A percentile compares a stretch with the other conserved stretches of the same genome.
phyloP scores from a whole-genome alignment of 805 yeast species.

The Blastobotrys americana region DNA sequence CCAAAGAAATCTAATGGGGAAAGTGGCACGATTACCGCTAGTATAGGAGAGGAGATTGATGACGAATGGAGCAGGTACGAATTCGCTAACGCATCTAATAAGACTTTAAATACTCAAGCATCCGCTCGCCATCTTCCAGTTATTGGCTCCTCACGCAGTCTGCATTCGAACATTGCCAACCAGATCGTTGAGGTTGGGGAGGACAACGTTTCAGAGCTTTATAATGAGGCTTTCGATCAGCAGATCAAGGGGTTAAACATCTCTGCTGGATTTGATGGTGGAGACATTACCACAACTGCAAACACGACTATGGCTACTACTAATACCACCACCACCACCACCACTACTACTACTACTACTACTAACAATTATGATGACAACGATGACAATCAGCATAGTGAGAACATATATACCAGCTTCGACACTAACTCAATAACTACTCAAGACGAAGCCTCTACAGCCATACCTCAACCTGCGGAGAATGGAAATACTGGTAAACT shows the following conservation, averaged over 20 bases:
- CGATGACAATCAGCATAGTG: not conserved
- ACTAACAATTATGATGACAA: not conserved
- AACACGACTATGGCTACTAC: not conserved
- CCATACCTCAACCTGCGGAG: no score
- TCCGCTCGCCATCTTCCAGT: not conserved
- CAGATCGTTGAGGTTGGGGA: not conserved
- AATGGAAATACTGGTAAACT: not conserved
- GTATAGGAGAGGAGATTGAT: not conserved
- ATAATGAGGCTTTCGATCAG: not conserved
- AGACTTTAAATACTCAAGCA: not conserved
- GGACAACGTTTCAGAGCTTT: not conserved
- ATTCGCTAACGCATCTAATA: not conserved
- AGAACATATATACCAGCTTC: not conserved
- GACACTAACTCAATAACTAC: no score
- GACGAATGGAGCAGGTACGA: slow-evolving; percentile 1
- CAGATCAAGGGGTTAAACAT: not conserved
- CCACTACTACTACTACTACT: not conserved
- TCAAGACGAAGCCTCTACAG: no score
- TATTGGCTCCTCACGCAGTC: not conserved
- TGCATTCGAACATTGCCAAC: not conserved
- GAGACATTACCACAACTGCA: not conserved
- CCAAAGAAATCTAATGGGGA: slow-evolving; percentile 2
- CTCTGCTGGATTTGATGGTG: not conserved
- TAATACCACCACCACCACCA: not conserved
- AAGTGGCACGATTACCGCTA: not conserved